A percentile compares a stretch with the other conserved stretches of the same genome.
Evolutionary conservation across 2,329 filamentous ascomycete genomes (phyloP).

Genomic region (Fusarium illudens): DNA sequence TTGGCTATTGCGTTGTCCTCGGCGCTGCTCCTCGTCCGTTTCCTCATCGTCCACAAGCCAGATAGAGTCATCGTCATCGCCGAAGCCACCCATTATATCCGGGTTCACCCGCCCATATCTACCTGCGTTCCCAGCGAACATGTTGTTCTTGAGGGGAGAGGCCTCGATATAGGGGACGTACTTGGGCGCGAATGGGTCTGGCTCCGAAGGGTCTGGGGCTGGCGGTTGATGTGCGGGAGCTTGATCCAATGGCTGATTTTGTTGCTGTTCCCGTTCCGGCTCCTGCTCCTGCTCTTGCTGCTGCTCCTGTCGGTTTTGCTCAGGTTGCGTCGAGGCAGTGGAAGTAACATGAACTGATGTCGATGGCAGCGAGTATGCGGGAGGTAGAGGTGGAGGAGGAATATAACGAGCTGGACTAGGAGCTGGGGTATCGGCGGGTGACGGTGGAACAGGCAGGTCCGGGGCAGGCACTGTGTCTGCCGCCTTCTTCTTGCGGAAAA

Average conservation of each 20-base stretch:
- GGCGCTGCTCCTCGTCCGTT: slow-evolving; percentile 25
- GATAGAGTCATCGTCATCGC: slow-evolving; percentile 43
- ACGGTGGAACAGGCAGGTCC: slow-evolving; percentile 13
- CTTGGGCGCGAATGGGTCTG: slow-evolving; percentile 22
- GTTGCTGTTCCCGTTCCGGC: not conserved
- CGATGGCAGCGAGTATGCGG: slow-evolving; percentile 2
- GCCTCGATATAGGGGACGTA: slow-evolving; percentile 39
- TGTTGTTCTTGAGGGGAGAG: slow-evolving; percentile 40
- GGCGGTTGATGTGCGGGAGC: not conserved
- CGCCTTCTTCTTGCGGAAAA: slow-evolving; percentile 35
- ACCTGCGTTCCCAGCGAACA: slow-evolving; percentile 36
- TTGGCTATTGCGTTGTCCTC: not conserved
- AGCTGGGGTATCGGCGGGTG: not conserved
- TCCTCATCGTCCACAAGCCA: slow-evolving; percentile 45
- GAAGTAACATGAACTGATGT: slow-evolving; percentile 4
- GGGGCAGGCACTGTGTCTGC: slow-evolving; percentile 3
- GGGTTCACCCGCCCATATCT: slow-evolving; percentile 45
- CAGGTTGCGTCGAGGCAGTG: not conserved
- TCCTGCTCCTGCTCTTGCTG: not conserved
- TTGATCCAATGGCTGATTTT: not conserved
- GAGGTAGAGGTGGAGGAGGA: not conserved
- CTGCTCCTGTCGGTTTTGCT: not conserved
- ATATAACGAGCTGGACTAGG: not conserved
- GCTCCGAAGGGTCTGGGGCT: not conserved
- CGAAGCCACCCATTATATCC: slow-evolving; percentile 45